Evolutionary conservation across 805 yeast genomes (phyloP).

Genomic region (Candida insectorum): DNA sequence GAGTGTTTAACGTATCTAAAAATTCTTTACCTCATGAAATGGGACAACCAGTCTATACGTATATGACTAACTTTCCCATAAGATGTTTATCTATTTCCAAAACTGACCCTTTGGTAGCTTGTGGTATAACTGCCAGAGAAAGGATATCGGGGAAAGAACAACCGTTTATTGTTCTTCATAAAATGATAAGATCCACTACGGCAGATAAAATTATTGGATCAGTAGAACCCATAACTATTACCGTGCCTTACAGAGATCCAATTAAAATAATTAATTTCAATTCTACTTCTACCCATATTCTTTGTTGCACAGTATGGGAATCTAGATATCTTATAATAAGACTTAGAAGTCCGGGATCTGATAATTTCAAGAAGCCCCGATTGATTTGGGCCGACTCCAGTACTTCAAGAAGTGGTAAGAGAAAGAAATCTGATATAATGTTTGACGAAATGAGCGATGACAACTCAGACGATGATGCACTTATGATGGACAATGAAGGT

Average conservation of each 20-base stretch:
- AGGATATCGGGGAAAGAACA: conserved; percentile 66
- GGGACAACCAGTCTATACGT: conserved; percentile 68
- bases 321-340: conserved; percentile 75
- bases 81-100: conserved; percentile 73
- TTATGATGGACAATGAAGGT: conserved; percentile 76
- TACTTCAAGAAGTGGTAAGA: conserved; percentile 11
- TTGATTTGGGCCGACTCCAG: conserved; percentile 35
- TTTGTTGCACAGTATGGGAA: conserved; percentile 77
- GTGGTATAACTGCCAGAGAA: conserved; percentile 82
- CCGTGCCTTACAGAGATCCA: conserved; percentile 85
- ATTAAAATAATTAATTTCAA: conserved; percentile 73
- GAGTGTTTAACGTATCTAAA: conserved; percentile 54
- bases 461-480: conserved; percentile 18
- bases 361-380: conserved; percentile 34
- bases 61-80: conserved; percentile 70
- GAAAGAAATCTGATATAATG: conserved; percentile 14
- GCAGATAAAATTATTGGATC: conserved; percentile 15
- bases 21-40: conserved; percentile 22
- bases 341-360: conserved; percentile 48
- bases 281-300: conserved; percentile 60
- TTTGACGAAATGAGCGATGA: conserved; percentile 14
- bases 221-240: conserved; percentile 64
- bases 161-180: conserved; percentile 67
- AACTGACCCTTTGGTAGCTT: conserved; percentile 62
- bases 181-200: conserved; percentile 15